Conservation (phyloP, 768 basidiomycete species). For the Hygrophoropsis aurantiaca region DNA sequence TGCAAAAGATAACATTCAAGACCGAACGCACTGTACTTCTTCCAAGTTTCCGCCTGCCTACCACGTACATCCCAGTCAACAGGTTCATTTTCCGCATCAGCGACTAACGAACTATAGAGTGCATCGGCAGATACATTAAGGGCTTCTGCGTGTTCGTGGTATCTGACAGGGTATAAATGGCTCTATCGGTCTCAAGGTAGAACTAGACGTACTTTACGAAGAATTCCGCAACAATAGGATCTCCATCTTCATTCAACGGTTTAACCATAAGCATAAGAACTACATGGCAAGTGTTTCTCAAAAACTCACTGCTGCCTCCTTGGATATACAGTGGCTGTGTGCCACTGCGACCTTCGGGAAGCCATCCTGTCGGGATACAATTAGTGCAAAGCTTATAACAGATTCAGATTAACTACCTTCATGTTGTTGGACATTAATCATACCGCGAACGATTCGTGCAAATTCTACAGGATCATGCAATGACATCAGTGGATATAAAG, state of each 20-base stretch:
- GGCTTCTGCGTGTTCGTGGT: slow-evolving; percentile 44
- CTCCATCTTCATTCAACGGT: slow-evolving; percentile 43
- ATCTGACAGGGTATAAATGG: slow-evolving; percentile 34
- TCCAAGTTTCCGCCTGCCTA: slow-evolving; percentile 58
- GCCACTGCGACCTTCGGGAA: slow-evolving; percentile 64
- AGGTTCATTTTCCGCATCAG: slow-evolving; percentile 58
- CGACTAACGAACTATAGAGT: slow-evolving; percentile 56
- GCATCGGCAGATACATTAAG: slow-evolving; percentile 48
- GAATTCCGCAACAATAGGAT: slow-evolving; percentile 65
- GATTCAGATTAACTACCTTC: slow-evolving; percentile 42
- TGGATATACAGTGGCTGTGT: slow-evolving; percentile 53
- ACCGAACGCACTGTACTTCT: slow-evolving; percentile 40
- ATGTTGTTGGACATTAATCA: slow-evolving; percentile 66
- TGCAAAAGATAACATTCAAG: too few species aligned
- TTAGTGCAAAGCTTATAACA: too few species aligned
- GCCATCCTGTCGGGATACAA: slow-evolving; percentile 47
- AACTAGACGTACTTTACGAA: slow-evolving; percentile 50
- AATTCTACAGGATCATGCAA: slow-evolving; percentile 62
- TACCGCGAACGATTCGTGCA: slow-evolving; percentile 57
- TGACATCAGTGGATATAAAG: slow-evolving; percentile 61
- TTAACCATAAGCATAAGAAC: too few species aligned
- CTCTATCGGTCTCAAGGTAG: background rate
- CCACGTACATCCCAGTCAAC: slow-evolving; percentile 66
- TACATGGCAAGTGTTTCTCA: too few species aligned
- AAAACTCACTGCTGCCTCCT: slow-evolving; percentile 61